Percentiles rank a stretch among this genome's conserved stretches.
Conservation (phyloP, 1,284 basidiomycete species). For the Heterobasidion parviporum region DNA sequence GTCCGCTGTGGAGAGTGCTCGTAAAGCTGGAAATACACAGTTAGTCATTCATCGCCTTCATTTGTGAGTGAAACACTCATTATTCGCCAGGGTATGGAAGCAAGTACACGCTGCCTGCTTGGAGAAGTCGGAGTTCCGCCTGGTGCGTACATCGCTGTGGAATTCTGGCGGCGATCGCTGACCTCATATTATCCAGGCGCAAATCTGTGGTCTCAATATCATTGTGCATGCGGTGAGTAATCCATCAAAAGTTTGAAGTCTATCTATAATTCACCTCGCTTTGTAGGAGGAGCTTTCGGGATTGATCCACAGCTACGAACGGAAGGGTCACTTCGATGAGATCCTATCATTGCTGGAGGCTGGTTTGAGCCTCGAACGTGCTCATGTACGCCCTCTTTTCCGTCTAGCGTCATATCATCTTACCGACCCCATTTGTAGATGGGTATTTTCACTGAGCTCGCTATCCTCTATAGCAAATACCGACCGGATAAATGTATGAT, state of each 20-base stretch:
- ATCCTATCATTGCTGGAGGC: constrained; percentile 89
- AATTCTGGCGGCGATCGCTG: not conserved
- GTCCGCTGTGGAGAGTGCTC: constrained; percentile 94
- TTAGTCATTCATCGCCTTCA: constrained; percentile 26
- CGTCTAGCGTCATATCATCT: not conserved
- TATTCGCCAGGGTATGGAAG: constrained; percentile 84
- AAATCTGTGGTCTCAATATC: constrained; percentile 97
- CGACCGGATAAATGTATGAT: constrained; percentile 81
- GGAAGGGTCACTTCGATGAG: constrained; percentile 91
- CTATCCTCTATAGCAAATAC: constrained; percentile 96
- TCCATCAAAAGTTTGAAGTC: not conserved
- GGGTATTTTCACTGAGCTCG: constrained; percentile 91
- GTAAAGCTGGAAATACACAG: constrained; percentile 99
- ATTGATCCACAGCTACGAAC: constrained; percentile 84
- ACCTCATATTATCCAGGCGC: constrained; percentile 43
- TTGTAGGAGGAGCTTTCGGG: constrained; percentile 79
- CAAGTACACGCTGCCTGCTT: constrained; percentile 99
- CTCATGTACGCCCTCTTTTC: constrained; percentile 59
- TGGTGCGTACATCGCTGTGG: constrained; percentile 34
- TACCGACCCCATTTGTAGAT: constrained; percentile 35
- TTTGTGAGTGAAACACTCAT: constrained; percentile 9
- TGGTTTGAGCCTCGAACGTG: constrained; percentile 91
- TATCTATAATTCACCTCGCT: not conserved
- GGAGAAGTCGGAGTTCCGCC: constrained; percentile 93
- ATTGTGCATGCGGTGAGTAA: constrained; percentile 78